A percentile compares a stretch with the other conserved stretches of the same genome.
Conservation (phyloP, 202 grass and related monocot genomes). For the Schoenoplectus tabernaemontani region DNA sequence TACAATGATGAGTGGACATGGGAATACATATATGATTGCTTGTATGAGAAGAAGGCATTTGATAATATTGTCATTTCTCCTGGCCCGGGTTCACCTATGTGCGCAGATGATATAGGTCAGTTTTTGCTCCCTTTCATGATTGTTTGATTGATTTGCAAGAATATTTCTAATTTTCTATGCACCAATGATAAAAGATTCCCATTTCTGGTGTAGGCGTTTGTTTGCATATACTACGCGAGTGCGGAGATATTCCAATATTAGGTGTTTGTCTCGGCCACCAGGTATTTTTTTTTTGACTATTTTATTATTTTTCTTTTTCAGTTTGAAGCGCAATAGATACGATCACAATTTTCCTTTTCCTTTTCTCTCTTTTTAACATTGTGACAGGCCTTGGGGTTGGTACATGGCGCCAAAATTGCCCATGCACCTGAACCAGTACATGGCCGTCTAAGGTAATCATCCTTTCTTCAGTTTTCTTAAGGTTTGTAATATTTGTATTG, state of each 20-base stretch:
- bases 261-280: conserved; percentile 97
- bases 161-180: not conserved
- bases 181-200: not conserved
- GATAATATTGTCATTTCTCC: conserved; percentile 96
- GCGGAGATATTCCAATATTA: conserved; percentile 74
- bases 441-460: conserved; percentile 61
- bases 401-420: conserved; percentile 74
- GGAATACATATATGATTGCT: conserved; percentile 52
- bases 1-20: conserved; percentile 93
- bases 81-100: conserved; percentile 73
- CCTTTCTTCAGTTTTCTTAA: not conserved
- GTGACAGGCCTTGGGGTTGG: conserved; percentile 74
- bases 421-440: conserved; percentile 89
- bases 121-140: not conserved
- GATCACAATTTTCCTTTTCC: not conserved
- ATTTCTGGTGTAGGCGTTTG: conserved; percentile 45
- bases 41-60: conserved; percentile 67
- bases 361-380: conserved; percentile 1
- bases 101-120: conserved; percentile 66
- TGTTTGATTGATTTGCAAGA: not conserved
- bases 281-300: conserved; percentile 28
- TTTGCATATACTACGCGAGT: conserved; percentile 65
- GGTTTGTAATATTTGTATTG: not conserved
- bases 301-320: conserved; percentile 18
- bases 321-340: not conserved